Evolutionary conservation across 2,329 filamentous ascomycete genomes (phyloP), one percentile per base, ranked within the genome.

Genomic region (Trichoderma asperellum): DNA sequence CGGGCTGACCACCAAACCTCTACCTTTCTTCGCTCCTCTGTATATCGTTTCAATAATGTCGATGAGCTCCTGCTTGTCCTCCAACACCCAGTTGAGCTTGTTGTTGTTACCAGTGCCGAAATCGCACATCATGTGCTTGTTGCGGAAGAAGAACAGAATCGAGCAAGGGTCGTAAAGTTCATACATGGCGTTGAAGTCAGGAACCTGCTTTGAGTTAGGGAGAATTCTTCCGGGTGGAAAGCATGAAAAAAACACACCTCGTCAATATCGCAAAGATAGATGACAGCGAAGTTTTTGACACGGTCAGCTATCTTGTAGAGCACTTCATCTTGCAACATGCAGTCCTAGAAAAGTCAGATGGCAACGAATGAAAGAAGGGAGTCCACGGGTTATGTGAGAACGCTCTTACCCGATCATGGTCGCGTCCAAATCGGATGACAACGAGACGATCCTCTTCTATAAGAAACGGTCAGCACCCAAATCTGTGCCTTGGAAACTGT

Each of bases 81-180:
- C 94, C 35, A 81, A 84, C 59, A 97, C 93, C 91, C 93, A 97
- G 79, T 97, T 97, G 74, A 97, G 85, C 81, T 98, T 98, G 81
- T 99, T 99, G 81, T 99, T 99, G 83, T 99, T 97, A 73, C 96
- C 96, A 1, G 96, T 99, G 58, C 95, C 95, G 75, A 97, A 94
- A 87, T 98, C 95, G 80, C 92, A 93, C 92, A 96, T 97, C 89
- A 98, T 98, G 82, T 97, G 94, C 80, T 99, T 99, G 80, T 99
- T 99, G 71, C 95, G 89, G 85, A 94, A 97, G 86, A 97, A 97
- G 85, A 85, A 97, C 92, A 97, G 97, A 81, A 98, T 90, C 3
- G 96, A 97, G 83, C 94, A 93, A 0, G 94, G 90, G 78, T 99
- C 92, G 84, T 96, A 94, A 6, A 94, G 85, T 78, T 94, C 87